Percentiles rank a stretch among this genome's conserved stretches.
Evolutionary conservation across 208 protist genomes (phyloP).

Genomic region (Acanthamoeba sp.): DNA sequence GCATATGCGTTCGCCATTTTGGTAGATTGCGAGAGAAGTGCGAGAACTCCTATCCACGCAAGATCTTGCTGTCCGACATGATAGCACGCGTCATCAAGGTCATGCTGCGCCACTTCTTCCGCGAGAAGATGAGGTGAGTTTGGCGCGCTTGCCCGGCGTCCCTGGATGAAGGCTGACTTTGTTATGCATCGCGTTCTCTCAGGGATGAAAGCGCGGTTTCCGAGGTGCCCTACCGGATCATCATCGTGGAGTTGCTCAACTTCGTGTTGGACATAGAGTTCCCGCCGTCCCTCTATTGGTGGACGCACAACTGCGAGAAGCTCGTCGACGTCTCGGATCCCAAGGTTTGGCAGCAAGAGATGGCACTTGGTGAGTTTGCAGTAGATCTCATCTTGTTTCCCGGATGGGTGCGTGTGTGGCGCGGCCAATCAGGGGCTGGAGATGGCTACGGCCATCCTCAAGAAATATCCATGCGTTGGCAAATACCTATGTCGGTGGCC

Average conservation of each 20-base stretch:
- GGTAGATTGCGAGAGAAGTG: neutral
- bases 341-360: too few species aligned
- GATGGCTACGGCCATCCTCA: neutral
- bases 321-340: neutral
- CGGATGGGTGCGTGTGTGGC: neutral
- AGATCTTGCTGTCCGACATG: conserved; percentile 61
- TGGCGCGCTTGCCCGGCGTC: too few species aligned
- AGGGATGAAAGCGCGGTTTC: conserved; percentile 5
- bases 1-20: conserved; percentile 28
- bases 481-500: neutral
- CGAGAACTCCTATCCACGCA: conserved; percentile 49
- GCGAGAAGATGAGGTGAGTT: neutral
- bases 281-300: neutral
- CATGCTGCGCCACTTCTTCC: conserved; percentile 51
- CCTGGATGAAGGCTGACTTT: too few species aligned
- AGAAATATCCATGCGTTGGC: neutral
- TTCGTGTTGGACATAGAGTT: conserved; percentile 27
- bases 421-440: neutral
- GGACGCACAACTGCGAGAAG: neutral
- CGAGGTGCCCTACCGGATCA: neutral
- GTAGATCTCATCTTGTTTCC: too few species aligned
- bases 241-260: conserved; percentile 55
- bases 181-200: neutral
- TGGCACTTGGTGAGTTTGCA: too few species aligned
- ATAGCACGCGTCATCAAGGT: conserved; percentile 48